Base-by-base conservation (phyloP, 2,329 filamentous ascomycete species). In the Microdochium bolleyi region DNA sequence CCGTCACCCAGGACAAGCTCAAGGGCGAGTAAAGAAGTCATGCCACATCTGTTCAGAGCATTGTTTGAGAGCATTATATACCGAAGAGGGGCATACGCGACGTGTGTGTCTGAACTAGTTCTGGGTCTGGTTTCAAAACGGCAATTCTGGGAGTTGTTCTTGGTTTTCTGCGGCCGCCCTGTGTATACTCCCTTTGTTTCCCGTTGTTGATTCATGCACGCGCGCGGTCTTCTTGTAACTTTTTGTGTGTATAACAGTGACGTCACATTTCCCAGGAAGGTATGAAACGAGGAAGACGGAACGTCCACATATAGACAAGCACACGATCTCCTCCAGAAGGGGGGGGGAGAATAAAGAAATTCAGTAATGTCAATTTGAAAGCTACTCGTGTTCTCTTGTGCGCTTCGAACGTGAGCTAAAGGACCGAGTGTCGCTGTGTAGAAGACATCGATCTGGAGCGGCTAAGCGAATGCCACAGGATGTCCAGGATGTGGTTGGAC, bases 1-100 rank as follows among this genome's bases (percentile, higher is more conserved):
- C 71, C 13, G 82, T 86, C 41, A 82, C 74, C 62, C 82, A 86
- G 70, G 83, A 85, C 62, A 86, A 86, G 74, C 75, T 86, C 52
- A 86, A 85, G 76, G 83, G 83, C 64, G 80, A 83, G 71, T 83
- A 79, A 64, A 57, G 24, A 24, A 21, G n/a, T 5, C n/a, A 7
- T 3, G 5, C 7, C n/a, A 22, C 7, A 7, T 7, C 9, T 5
- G 13, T 41, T 13, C 22, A 46, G 19, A 46, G 41, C 41, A 46
- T 46, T 46, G 13, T 46, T 46, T 22, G 41, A 46, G 5, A 46
- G 41, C 41, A 46, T 46, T 19, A 46, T 22, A 46, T 46, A 46
- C 19, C 16, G 19, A 19, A 24, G 19, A 46, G 9, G 41, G 41
- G 16, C 14, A 46, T 16, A 11, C 7, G 22, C 41, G n/a, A 22